Conservation (phyloP, 2,329 filamentous ascomycete species). For the Trichoderma harzianum region DNA sequence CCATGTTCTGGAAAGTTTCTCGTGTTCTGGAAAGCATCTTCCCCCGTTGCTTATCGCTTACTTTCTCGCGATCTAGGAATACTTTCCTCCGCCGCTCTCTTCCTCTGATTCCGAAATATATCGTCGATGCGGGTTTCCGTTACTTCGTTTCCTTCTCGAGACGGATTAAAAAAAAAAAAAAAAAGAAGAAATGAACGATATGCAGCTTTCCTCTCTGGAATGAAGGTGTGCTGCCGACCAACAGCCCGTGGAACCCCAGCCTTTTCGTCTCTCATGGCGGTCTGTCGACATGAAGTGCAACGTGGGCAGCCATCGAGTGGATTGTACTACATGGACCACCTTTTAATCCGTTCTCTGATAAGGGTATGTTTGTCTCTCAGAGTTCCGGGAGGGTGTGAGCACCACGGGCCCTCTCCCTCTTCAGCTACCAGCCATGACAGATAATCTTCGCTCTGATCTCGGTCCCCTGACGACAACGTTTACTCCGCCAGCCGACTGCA, state of each 20-base stretch:
- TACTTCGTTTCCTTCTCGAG: background rate
- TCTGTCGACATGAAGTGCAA: too few relatives aligned
- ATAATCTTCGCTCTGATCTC: background rate
- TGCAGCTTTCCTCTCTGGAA: too few relatives aligned
- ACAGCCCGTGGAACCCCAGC: too few relatives aligned
- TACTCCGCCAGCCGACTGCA: background rate
- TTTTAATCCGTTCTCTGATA: background rate
- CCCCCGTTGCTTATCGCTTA: background rate
- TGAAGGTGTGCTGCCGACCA: too few relatives aligned
- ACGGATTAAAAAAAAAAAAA: too few relatives aligned
- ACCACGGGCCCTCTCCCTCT: background rate
- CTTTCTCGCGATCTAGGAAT: too few relatives aligned
- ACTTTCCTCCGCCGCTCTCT: background rate
- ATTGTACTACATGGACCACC: accelerated
- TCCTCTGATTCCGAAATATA: background rate
- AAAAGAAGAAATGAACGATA: too few relatives aligned
- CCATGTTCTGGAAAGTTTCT: too few relatives aligned
- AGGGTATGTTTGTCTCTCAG: background rate
- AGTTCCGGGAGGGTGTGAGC: background rate
- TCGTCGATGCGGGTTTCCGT: background rate
- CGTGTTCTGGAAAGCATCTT: background rate
- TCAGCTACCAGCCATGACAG: background rate
- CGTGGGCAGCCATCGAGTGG: background rate
- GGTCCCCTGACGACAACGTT: background rate
- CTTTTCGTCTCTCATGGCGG: too few relatives aligned